Evolutionary conservation across 768 basidiomycete species (phyloP).

Genomic region (Mycena crocata): DNA sequence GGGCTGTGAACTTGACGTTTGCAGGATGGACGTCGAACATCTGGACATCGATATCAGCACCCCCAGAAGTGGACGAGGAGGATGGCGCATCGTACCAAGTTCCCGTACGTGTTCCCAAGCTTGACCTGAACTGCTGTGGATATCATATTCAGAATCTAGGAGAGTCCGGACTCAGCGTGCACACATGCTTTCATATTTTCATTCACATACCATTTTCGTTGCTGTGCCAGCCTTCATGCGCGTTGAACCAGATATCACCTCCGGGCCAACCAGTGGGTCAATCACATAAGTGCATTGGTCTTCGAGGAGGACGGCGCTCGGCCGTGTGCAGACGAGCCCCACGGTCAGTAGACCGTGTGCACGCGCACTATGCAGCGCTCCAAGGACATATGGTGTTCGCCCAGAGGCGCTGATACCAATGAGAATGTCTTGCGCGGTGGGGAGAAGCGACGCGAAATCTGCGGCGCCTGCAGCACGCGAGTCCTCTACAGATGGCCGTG

Average conservation of each 20-base stretch:
- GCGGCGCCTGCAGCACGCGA: conserved; percentile 39
- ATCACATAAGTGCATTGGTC: conserved; percentile 42
- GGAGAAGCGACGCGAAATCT: conserved; percentile 41
- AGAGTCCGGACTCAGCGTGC: background rate
- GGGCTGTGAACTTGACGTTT: conserved; percentile 44
- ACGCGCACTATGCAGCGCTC: conserved; percentile 42
- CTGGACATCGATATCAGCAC: conserved; percentile 29
- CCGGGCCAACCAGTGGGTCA: conserved; percentile 46
- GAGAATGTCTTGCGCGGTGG: conserved; percentile 41
- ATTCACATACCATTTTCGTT: conserved; percentile 45
- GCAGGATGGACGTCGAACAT: conserved; percentile 49
- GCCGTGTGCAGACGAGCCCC: conserved; percentile 43
- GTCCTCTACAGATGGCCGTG: conserved; percentile 48
- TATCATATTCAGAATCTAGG: conserved; percentile 50
- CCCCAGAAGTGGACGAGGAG: background rate
- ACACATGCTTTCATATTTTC: background rate
- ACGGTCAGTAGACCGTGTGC: conserved; percentile 41
- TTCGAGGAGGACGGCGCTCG: conserved; percentile 39
- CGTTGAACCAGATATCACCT: conserved; percentile 48
- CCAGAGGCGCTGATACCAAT: conserved; percentile 50
- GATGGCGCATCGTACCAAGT: conserved; percentile 38
- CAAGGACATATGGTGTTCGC: conserved; percentile 50
- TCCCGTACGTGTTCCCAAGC: conserved; percentile 50
- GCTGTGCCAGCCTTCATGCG: conserved; percentile 52
- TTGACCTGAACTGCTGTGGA: conserved; percentile 49